A percentile compares a stretch with the other conserved stretches of the same genome.
These are phyloP conservation scores for Canavalia ensiformis DNA, from an alignment of 306 rosid species.

Conservation along the genomic window DNA sequence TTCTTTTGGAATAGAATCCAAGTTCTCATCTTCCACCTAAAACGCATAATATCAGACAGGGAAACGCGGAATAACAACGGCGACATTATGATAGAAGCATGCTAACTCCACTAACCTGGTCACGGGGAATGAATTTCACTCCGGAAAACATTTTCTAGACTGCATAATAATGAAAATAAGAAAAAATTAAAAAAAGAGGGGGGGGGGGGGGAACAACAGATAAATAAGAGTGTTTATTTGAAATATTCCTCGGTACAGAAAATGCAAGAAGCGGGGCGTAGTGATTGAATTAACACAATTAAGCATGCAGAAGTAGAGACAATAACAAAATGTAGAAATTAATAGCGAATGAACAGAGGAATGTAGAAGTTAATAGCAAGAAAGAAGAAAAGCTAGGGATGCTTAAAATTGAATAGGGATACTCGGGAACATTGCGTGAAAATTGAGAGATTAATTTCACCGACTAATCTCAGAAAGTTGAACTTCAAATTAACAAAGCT, in stretches of 20 bases:
- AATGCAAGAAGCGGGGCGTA: not conserved
- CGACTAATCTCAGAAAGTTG: not conserved
- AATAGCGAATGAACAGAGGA: not conserved
- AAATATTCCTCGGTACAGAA: not conserved
- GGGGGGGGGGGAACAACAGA: too few species aligned
- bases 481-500: not conserved
- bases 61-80: constrained; percentile 1
- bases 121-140: constrained; percentile 61
- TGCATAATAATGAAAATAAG: not conserved
- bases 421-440: not conserved
- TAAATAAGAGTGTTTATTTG: not conserved
- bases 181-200: not conserved
- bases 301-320: not conserved
- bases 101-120: constrained; percentile 45
- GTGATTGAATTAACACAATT: not conserved
- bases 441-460: not conserved
- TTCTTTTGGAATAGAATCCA: constrained; percentile 49
- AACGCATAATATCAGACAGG: not conserved
- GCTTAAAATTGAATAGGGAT: not conserved
- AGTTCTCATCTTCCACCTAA: constrained; percentile 52
- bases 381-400: not conserved
- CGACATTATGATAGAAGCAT: constrained; percentile 13
- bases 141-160: constrained; percentile 57
- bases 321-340: not conserved
- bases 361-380: not conserved